Evolutionary conservation across 164 flowering plant genomes (phyloP).

Genomic region (Kingdonia uniflora): DNA sequence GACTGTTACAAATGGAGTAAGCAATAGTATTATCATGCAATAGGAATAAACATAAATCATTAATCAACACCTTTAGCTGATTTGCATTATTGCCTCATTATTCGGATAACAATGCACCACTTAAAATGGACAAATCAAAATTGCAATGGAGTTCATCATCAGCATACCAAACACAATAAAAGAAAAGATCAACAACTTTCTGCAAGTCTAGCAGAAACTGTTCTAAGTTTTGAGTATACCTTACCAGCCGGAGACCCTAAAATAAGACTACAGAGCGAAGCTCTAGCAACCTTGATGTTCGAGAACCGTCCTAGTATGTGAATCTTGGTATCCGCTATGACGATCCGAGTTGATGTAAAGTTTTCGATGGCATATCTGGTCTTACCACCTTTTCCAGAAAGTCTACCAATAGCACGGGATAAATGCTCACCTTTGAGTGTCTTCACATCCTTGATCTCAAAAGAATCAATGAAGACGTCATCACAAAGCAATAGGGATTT

Average conservation of each 20-base stretch:
- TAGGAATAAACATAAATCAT: no score
- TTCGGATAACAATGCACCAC: no score
- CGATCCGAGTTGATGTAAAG: slow-evolving; percentile 19
- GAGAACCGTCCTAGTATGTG: slow-evolving; percentile 25
- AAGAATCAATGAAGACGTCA: slow-evolving; percentile 28
- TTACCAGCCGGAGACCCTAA: slow-evolving; percentile 33
- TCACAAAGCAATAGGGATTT: slow-evolving; percentile 23
- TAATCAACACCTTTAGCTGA: no score
- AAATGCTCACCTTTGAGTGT: slow-evolving; percentile 29
- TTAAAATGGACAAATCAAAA: no score
- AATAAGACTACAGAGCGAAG: slow-evolving; percentile 29
- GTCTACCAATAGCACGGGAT: slow-evolving; percentile 30
- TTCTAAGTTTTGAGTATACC: slow-evolving; percentile 30
- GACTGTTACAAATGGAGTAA: no score
- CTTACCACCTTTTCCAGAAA: slow-evolving; percentile 32
- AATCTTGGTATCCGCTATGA: slow-evolving; percentile 19
- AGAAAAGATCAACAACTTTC: slow-evolving; percentile 24
- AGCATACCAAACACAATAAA: no score
- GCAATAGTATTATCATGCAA: no score
- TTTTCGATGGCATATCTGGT: slow-evolving; percentile 31
- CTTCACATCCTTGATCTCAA: slow-evolving; percentile 33
- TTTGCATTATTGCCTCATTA: no score
- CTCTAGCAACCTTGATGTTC: slow-evolving; percentile 29
- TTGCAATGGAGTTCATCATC: no score
- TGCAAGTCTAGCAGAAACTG: slow-evolving; percentile 24